Base-by-base conservation (phyloP, 176 grass and related monocot genomes). In the Eragrostis curvula region DNA sequence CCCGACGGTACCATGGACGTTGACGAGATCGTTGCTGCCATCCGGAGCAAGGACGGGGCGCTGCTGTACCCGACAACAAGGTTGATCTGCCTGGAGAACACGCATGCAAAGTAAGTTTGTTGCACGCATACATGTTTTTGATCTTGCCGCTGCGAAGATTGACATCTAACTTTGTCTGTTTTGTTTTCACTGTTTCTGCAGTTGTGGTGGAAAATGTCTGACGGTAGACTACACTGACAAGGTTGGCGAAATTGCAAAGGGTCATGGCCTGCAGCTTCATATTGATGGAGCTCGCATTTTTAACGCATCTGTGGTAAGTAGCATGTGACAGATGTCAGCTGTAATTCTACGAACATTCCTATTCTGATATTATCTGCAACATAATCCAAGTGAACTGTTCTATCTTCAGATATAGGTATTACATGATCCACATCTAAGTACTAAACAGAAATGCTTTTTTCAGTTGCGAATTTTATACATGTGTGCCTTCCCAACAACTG, bases 261-360 rank as follows among this genome's bases (percentile, higher is more conserved):
- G 63, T 10, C 90, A 96, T 87, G 96, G 91, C 9, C 51, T 99
- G 53, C 96, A 96, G 73, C 93, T 99, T 62, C 96, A 99, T 55
- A 99, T 99, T 25, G 96, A 96, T 49, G 96, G 96, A 76, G 93
- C 96, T 52, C 96, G 96, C 21, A 99, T 99, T 65, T 99, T 99
- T 61, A 95, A 99, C 64, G 96, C 96, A 47, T 92, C 96, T 24
- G 89, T 93, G 84, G 96, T 96, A 91, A 91, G 96, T 90, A 85
- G 53, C 30, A 17, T 7, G 7, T 6, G 5, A 12, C 44, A 46
- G 67, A 45, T 45, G 9, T 28, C 18, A 21, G 12, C 53, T 59
- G 23, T 9, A 21, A 21, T 75, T 45, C 77, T 9, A 63, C n/a
- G n/a, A n/a, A n/a, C 18, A 2, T 7, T 66, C 60, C 68, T 8